Evolutionary conservation across 495 filamentous ascomycete species (phyloP).

Genomic region (Corynascus novoguineensis): DNA sequence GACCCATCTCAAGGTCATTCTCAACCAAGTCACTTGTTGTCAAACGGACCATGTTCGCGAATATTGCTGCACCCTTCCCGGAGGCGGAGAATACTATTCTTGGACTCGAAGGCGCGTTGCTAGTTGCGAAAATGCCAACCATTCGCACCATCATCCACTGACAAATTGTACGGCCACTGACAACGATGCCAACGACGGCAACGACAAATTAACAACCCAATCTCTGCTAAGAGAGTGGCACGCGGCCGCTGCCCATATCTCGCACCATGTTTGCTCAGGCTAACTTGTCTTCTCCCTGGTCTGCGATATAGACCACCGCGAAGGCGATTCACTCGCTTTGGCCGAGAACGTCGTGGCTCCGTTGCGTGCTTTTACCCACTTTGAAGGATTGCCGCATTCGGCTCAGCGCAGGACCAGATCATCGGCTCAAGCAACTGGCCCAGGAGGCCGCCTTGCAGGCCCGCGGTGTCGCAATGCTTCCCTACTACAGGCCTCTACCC

Average conservation of each 20-base stretch:
- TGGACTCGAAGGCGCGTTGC: background rate
- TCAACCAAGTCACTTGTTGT: slow-evolving; percentile 3
- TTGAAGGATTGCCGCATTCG: background rate
- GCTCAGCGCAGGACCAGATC: background rate
- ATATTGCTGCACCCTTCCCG: background rate
- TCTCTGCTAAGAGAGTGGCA: slow-evolving; percentile 12
- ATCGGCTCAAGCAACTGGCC: background rate
- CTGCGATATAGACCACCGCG: background rate
- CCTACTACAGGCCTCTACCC: background rate
- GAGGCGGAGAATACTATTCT: too few relatives aligned
- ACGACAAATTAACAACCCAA: background rate
- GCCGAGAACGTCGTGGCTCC: background rate
- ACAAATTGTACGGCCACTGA: background rate
- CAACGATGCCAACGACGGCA: background rate
- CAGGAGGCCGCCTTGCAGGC: background rate
- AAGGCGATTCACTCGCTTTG: background rate
- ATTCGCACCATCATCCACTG: background rate
- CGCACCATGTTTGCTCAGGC: background rate
- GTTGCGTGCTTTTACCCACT: background rate
- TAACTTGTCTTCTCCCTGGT: background rate
- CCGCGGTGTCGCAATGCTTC: background rate
- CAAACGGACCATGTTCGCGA: background rate
- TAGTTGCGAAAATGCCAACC: background rate
- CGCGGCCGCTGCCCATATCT: background rate
- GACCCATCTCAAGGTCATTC: slow-evolving; percentile 4